Percentiles rank a stretch among this genome's conserved stretches.
These are phyloP conservation scores for Phytophthora meadii DNA, from an alignment of 352 stramenopile genomes.

Conservation along the genomic window DNA sequence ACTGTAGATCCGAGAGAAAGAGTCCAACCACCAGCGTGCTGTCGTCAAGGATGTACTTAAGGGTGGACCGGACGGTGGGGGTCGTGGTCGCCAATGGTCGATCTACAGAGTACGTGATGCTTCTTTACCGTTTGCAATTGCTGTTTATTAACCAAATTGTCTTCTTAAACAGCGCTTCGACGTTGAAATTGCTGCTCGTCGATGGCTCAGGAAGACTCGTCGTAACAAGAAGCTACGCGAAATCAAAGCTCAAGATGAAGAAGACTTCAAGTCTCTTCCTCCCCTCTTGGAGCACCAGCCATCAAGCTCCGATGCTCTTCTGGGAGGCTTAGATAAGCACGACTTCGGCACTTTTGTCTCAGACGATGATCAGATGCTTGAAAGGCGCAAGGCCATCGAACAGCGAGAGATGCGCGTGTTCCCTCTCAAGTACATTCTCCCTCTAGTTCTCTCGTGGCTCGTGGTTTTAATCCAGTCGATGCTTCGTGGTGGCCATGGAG, in stretches of 20 bases:
- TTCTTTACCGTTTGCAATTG: neutral
- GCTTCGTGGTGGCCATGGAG: constrained; percentile 75
- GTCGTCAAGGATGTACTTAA: constrained; percentile 65
- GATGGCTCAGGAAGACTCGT: constrained; percentile 71
- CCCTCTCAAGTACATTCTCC: constrained; percentile 61
- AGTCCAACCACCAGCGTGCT: constrained; percentile 49
- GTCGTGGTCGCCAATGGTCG: constrained; percentile 63
- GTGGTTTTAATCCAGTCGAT: constrained; percentile 76
- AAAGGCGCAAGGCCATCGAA: constrained; percentile 56
- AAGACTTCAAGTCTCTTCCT: constrained; percentile 71
- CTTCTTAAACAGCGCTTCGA: constrained; percentile 60
- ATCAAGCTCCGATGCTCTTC: constrained; percentile 32
- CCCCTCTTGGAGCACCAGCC: constrained; percentile 39
- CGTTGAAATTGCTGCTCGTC: constrained; percentile 59
- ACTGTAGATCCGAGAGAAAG: constrained; percentile 62
- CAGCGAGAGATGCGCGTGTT: constrained; percentile 58
- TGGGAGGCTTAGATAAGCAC: constrained; percentile 26
- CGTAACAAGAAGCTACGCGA: constrained; percentile 58
- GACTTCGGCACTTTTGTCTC: constrained; percentile 56
- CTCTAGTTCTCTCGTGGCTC: constrained; percentile 72
- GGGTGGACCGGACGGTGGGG: constrained; percentile 48
- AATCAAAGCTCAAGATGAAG: constrained; percentile 57
- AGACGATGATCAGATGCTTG: constrained; percentile 48
- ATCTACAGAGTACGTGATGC: constrained; percentile 63
- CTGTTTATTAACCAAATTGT: neutral